Evolutionary conservation across 176 grass and related monocot species (phyloP), one percentile per base, ranked within the genome.

Genomic region (Cenchrus purpureus): DNA sequence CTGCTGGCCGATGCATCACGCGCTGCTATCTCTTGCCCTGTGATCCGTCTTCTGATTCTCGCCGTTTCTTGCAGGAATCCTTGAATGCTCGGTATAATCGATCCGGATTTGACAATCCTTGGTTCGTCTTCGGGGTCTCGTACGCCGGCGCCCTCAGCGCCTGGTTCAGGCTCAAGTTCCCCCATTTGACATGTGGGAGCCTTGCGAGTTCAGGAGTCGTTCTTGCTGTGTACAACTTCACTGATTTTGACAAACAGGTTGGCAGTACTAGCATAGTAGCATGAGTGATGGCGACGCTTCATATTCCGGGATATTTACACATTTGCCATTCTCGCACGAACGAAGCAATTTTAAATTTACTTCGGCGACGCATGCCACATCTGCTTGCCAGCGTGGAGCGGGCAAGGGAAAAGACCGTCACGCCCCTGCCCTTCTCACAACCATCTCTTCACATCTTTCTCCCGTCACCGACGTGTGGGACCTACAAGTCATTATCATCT

Each of bases 181-280:
- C 95, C 62, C 95, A 98, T 65, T 65, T 98, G 84, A 98, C 93
- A n/a, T 98, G 95, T 78, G 95, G 95, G 46, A 94, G 93, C 90
- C 93, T 95, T 67, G 95, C 95, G 4, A 98, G 93, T 78, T 98
- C 95, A 16, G 93, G 85, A 54, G 95, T 98, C 59, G 93, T 98
- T 84, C 92, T 85, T 88, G 87, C 95, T 20, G 80, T 95, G 57
- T 95, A 93, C 84, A 95, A 95, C 74, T 98, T 90, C 83, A 90
- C 87, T n/a, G 95, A 95, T 56, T 98, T 98, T 80, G 95, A 98
- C 85, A 92, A 93, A 42, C 95, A 98, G 93, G 95, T 97, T 56
- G 59, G 80, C 84, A 34, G 45, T 46, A 32, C 48, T 54, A 66
- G 31, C 29, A 70, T 46, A 32, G 37, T 54, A 66, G 31, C 29